phyloP scores from a whole-genome alignment of 2,329 filamentous ascomycete genomes.

The Ciborinia camelliae region DNA sequence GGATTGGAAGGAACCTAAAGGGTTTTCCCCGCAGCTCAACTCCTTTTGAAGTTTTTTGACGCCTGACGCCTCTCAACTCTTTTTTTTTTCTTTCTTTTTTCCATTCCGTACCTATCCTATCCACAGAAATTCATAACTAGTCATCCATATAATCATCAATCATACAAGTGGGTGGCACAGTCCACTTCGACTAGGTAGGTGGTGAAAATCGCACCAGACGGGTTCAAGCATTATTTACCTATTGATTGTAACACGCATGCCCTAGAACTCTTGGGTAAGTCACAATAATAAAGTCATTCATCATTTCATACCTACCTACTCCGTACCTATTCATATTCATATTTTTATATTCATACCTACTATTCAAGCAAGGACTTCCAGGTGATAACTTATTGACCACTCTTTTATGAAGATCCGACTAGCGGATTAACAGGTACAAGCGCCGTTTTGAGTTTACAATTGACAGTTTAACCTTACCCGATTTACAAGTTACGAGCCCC shows the following conservation, averaged over 20 bases:
- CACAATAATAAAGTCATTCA: background rate
- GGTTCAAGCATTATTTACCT: slow-evolving; percentile 14
- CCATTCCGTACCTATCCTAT: no score
- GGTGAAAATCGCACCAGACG: background rate
- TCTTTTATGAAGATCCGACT: background rate
- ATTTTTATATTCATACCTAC: no score
- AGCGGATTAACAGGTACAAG: no score
- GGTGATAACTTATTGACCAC: background rate
- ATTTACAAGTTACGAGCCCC: background rate
- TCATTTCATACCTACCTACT: no score
- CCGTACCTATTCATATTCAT: background rate
- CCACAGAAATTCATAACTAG: background rate
- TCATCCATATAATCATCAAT: no score
- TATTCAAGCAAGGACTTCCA: background rate
- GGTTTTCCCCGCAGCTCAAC: background rate
- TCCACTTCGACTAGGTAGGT: no score
- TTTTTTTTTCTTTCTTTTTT: background rate
- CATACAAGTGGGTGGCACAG: no score
- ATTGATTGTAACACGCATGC: background rate
- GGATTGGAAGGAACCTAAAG: background rate
- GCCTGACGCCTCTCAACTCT: background rate
- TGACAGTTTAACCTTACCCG: no score
- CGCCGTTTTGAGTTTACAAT: no score
- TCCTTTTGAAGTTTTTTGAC: background rate
- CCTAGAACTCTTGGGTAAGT: background rate